Evolutionary conservation across 306 rosid genomes (phyloP).

Genomic region (Canavalia ensiformis): DNA sequence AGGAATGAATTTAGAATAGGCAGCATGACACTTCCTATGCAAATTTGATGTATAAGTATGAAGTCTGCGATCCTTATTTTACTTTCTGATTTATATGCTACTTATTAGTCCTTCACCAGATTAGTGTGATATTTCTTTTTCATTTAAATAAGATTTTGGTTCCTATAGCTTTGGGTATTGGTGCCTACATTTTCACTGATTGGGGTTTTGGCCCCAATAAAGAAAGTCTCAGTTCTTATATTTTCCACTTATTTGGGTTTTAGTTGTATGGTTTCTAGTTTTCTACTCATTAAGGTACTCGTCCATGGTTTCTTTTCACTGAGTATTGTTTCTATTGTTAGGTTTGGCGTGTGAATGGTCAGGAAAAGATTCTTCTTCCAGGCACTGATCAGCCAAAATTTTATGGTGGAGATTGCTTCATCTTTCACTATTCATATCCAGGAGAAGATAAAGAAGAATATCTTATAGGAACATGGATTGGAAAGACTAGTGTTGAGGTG

Average conservation of each 20-base stretch:
- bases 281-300: constrained; percentile 19
- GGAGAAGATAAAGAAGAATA: constrained; percentile 95
- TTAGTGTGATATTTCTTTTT: constrained; percentile 11
- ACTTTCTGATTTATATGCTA: constrained; percentile 30
- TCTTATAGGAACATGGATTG: constrained; percentile 94
- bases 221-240: neutral
- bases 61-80: constrained; percentile 5
- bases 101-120: neutral
- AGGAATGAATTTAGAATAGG: constrained; percentile 6
- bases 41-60: constrained; percentile 22
- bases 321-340: constrained; percentile 49
- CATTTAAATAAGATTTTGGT: neutral
- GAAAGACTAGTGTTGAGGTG: constrained; percentile 93
- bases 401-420: constrained; percentile 90
- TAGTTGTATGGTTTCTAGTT: constrained; percentile 2
- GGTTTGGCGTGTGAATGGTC: constrained; percentile 94
- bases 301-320: neutral
- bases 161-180: neutral
- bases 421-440: constrained; percentile 89
- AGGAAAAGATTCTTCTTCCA: constrained; percentile 78
- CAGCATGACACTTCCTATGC: constrained; percentile 10
- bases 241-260: constrained; percentile 8
- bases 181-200: constrained; percentile 19
- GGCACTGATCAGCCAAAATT: constrained; percentile 89
- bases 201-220: neutral